Base-by-base conservation (phyloP, 805 yeast species). In the Hanseniaspora clermontiae region DNA sequence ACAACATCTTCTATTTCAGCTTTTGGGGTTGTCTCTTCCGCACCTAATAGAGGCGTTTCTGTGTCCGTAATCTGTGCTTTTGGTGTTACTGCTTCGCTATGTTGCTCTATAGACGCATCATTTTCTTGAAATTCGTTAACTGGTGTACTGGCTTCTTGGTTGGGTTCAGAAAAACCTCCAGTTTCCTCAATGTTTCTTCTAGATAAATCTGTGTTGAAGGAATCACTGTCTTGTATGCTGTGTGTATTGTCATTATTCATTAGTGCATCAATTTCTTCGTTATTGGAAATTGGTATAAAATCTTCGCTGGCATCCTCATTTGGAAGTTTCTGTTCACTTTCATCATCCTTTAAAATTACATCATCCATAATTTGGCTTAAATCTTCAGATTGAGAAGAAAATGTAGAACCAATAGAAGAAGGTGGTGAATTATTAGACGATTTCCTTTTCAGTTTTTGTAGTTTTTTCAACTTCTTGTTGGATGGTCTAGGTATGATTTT, bases 391-490 rank as follows among this genome's bases (percentile, higher is more conserved):
- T 47, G 38, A 31, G 29, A 32, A 14, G 36, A 49, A n/a, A 17
- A 15, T n/a, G 6, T 50, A 38, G 54, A 27, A 7, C 27, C 43
- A 10, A 20, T 39, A 1, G 31, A 29, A 32, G 37, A 39, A 11
- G 46, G 36, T 17, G 29, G 31, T 29, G 43, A n/a, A 6, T 29
- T 42, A 20, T 24, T 51, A 36, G 55, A 34, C 2, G 36, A 20
- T 29, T 46, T 46, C 29, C 27, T 43, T 36, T 51, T 51, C 47
- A 29, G 17, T 19, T 51, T 51, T 29, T 43, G 50, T 10, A 37
- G 17, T 43, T 51, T 36, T 34, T 51, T 51, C 12, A 39, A 14
- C 17, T 51, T 51, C 15, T 51, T 51, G n/a, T 47, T 43, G 2
- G 55, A 43, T 32, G 50, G 55, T 45, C 50, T 43, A 19, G 49